phyloP scores from a whole-genome alignment of 306 rosid genomes.

The Trifolium dubium region DNA sequence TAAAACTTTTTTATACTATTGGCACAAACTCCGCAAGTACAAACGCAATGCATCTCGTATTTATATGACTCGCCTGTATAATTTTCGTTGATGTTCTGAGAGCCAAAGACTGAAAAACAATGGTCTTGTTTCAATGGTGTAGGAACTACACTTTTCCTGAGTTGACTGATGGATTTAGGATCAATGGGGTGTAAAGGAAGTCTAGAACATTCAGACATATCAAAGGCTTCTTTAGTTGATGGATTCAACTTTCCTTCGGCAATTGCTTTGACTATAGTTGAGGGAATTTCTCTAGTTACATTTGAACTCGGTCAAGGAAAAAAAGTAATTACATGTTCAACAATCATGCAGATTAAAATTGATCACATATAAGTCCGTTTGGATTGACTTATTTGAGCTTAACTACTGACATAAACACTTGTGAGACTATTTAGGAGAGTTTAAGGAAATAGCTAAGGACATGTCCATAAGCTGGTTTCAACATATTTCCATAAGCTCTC shows the following conservation, averaged over 20 bases:
- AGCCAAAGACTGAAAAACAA: slow-evolving; percentile 59
- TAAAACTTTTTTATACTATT: background rate
- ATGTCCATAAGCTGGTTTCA: background rate
- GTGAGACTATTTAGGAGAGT: background rate
- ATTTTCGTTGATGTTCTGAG: slow-evolving; percentile 47
- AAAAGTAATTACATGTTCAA: background rate
- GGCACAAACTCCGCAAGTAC: background rate
- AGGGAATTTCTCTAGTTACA: slow-evolving; percentile 69
- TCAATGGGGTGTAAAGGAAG: slow-evolving; percentile 38
- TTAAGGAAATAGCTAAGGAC: background rate
- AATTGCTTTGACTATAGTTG: slow-evolving; percentile 69
- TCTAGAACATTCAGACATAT: slow-evolving; percentile 46
- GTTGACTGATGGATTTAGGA: slow-evolving; percentile 43
- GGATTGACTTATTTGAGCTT: background rate
- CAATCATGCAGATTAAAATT: slow-evolving; percentile 10
- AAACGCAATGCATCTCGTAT: slow-evolving; percentile 9
- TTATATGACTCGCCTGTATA: slow-evolving; percentile 59
- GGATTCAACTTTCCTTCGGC: slow-evolving; percentile 91
- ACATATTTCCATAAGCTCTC: background rate
- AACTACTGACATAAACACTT: background rate
- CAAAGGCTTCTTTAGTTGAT: slow-evolving; percentile 77
- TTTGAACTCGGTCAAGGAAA: slow-evolving; percentile 56
- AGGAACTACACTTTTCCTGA: slow-evolving; percentile 47
- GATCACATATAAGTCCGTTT: background rate
- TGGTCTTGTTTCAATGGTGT: slow-evolving; percentile 41